A percentile compares a stretch with the other conserved stretches of the same genome.
Conservation (phyloP, 768 basidiomycete species). For the Hysterangium stoloniferum region DNA sequence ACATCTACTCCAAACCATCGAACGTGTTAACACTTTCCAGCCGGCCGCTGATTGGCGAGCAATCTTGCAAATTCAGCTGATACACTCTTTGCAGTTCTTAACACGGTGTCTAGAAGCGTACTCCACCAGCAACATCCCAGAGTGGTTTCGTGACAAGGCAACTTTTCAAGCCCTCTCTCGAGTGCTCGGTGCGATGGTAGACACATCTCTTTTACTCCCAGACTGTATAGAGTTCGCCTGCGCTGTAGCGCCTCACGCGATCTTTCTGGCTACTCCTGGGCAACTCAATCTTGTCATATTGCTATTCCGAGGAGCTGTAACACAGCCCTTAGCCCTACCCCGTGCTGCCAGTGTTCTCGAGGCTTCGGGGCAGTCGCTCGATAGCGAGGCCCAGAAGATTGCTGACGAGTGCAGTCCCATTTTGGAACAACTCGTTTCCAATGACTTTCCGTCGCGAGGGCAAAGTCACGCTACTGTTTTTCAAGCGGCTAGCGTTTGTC, state of each 20-base stretch:
- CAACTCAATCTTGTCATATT: constrained; percentile 28
- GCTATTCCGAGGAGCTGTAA: constrained; percentile 24
- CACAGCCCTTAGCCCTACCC: constrained; percentile 21
- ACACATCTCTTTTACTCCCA: constrained; percentile 38
- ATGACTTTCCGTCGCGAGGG: neutral
- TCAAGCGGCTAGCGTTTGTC: neutral
- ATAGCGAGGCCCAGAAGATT: neutral
- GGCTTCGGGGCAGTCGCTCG: neutral
- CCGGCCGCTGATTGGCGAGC: constrained; percentile 28
- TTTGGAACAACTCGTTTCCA: neutral
- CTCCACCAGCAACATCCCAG: neutral
- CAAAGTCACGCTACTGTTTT: neutral
- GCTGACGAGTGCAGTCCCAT: constrained; percentile 3
- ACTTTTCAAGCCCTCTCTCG: neutral
- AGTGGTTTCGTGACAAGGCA: neutral
- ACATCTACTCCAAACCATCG: constrained; percentile 35
- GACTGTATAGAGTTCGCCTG: constrained; percentile 37
- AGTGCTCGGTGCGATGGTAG: constrained; percentile 37
- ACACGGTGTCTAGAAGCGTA: constrained; percentile 23
- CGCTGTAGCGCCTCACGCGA: constrained; percentile 21
- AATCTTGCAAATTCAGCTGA: constrained; percentile 40
- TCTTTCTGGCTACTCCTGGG: constrained; percentile 21
- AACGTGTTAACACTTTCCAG: constrained; percentile 25
- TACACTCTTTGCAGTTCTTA: constrained; percentile 5
- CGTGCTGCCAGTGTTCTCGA: constrained; percentile 12